A percentile compares a stretch with the other conserved stretches of the same genome.
These are phyloP conservation scores for Pyrus bretschneideri DNA, from an alignment of 306 rosid genomes.

Conservation along the genomic window DNA sequence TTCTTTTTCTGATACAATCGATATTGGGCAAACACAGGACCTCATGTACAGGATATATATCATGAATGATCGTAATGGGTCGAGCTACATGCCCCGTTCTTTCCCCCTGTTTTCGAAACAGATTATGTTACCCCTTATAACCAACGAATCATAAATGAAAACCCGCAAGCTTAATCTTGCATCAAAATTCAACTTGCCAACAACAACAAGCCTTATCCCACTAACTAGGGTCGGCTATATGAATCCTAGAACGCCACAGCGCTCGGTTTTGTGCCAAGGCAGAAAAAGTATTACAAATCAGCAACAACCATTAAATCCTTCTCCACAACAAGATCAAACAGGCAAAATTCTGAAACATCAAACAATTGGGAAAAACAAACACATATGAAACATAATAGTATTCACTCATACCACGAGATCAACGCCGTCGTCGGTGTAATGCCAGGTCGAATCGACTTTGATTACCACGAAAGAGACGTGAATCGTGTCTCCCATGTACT, in stretches of 20 bases:
- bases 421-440: constrained; percentile 52
- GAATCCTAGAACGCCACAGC: no score
- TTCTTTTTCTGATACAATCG: no score
- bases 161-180: neutral
- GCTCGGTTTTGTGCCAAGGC: neutral
- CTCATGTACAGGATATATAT: no score
- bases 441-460: constrained; percentile 77
- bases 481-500: constrained; percentile 79
- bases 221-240: no score
- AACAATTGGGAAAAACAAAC: neutral
- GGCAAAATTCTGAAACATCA: neutral
- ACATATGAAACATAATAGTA: neutral
- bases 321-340: neutral
- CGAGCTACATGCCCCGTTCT: neutral
- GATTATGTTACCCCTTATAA: neutral
- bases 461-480: constrained; percentile 85
- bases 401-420: constrained; percentile 70
- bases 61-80: no score
- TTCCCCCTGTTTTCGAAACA: neutral
- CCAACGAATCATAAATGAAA: neutral
- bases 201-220: no score
- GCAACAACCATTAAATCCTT: neutral
- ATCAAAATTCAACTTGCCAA: neutral
- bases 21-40: no score
- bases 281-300: neutral